phyloP scores from a whole-genome alignment of 2,329 filamentous ascomycete genomes.

The Sclerotiophoma versabilis region DNA sequence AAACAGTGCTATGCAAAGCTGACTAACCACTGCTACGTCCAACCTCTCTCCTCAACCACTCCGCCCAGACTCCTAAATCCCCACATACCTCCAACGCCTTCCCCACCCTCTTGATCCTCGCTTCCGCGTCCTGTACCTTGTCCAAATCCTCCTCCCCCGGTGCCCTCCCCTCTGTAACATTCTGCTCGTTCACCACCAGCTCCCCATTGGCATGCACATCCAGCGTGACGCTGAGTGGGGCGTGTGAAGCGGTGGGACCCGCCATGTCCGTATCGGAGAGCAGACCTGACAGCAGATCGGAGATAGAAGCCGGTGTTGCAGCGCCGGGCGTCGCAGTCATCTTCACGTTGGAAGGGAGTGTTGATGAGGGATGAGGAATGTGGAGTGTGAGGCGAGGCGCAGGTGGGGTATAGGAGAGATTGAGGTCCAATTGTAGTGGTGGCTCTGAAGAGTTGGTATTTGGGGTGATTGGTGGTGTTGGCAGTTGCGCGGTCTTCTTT shows the following conservation, averaged over 20 bases:
- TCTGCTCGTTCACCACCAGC: slow-evolving; percentile 66
- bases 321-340: background rate
- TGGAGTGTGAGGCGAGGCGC: slow-evolving; percentile 41
- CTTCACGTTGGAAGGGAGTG: background rate
- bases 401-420: slow-evolving; percentile 42
- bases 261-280: slow-evolving; percentile 21
- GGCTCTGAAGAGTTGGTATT: background rate
- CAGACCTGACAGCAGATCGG: slow-evolving; percentile 29
- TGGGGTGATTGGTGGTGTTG: slow-evolving; percentile 25
- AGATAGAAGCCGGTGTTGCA: slow-evolving; percentile 15
- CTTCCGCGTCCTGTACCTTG: slow-evolving; percentile 31
- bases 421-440: slow-evolving; percentile 39
- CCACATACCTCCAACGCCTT: slow-evolving; percentile 56
- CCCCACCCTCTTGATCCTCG: slow-evolving; percentile 46
- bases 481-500: slow-evolving; percentile 18
- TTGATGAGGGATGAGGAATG: slow-evolving; percentile 37
- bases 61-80: slow-evolving; percentile 60
- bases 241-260: slow-evolving; percentile 46
- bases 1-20: background rate
- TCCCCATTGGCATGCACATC: slow-evolving; percentile 67
- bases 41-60: slow-evolving; percentile 53
- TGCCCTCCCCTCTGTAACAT: slow-evolving; percentile 47
- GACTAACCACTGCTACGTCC: background rate
- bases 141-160: slow-evolving; percentile 35
- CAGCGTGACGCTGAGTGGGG: slow-evolving; percentile 61